These are phyloP conservation scores for Ogataea corticis DNA, from an alignment of 805 yeast genomes.

Conservation along the genomic window DNA sequence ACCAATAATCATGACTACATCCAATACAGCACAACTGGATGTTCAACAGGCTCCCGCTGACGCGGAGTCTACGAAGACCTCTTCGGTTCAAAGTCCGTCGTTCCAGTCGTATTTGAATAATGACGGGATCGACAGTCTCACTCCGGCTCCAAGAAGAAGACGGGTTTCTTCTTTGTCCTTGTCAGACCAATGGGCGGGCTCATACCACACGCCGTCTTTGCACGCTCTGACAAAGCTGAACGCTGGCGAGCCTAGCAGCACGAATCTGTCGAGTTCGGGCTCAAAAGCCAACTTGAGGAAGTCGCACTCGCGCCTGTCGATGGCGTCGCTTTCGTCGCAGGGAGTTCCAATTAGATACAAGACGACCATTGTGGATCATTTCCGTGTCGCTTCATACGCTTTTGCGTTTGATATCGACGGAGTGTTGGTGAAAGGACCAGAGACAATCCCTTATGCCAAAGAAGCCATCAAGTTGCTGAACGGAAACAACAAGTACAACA, in stretches of 20 bases:
- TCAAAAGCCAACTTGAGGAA: conserved; percentile 22
- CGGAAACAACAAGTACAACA: conserved; percentile 75
- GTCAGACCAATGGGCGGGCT: conserved; percentile 67
- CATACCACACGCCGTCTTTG: conserved; percentile 28
- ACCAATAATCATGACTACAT: neutral
- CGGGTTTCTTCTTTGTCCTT: conserved; percentile 66
- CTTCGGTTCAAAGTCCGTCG: conserved; percentile 17
- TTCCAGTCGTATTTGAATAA: conserved; percentile 60
- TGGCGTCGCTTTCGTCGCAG: conserved; percentile 27
- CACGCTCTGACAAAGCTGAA: conserved; percentile 25
- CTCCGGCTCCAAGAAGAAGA: conserved; percentile 61
- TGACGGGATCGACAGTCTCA: conserved; percentile 69
- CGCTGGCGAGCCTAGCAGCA: conserved; percentile 13
- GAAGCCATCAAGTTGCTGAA: conserved; percentile 71
- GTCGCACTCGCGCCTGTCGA: conserved; percentile 29
- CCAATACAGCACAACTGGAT: conserved; percentile 4
- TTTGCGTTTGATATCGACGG: conserved; percentile 95
- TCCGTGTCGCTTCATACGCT: conserved; percentile 76
- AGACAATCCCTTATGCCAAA: conserved; percentile 77
- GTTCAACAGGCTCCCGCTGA: conserved; percentile 19
- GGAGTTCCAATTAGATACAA: conserved; percentile 42
- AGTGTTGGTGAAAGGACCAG: conserved; percentile 81
- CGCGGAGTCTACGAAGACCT: conserved; percentile 13
- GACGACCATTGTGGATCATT: conserved; percentile 62
- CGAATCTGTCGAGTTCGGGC: conserved; percentile 17